Evolutionary conservation across 805 yeast species (phyloP).

Genomic region (Zygosaccharomyces kombuchaensis): DNA sequence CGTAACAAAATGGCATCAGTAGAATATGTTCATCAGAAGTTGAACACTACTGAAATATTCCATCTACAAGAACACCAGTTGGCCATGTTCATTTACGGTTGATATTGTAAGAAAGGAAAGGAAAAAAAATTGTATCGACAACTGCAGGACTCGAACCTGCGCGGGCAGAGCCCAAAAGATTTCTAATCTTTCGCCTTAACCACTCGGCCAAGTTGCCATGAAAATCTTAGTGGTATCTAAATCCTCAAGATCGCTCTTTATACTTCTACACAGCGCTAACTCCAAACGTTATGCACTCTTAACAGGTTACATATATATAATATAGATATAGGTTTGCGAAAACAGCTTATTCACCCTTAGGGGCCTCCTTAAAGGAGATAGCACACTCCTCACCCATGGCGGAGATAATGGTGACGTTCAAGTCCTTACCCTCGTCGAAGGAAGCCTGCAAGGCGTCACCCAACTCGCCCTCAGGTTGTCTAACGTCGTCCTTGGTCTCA

Average conservation of each 20-base stretch:
- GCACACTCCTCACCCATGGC: conserved; percentile 99
- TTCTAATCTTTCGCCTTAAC: conserved; percentile 63
- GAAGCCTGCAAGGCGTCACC: conserved; percentile 90
- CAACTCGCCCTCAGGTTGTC: conserved; percentile 95
- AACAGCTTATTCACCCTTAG: conserved; percentile 47
- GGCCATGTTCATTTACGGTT: too few relatives aligned
- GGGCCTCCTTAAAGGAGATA: conserved; percentile 97
- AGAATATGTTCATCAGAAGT: too few relatives aligned
- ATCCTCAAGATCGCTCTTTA: background rate
- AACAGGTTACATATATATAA: conserved; percentile 5
- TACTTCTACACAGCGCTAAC: background rate
- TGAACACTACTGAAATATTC: too few relatives aligned
- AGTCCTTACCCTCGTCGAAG: conserved; percentile 97
- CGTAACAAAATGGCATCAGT: too few relatives aligned
- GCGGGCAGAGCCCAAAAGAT: conserved; percentile 59
- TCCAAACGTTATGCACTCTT: conserved; percentile 3
- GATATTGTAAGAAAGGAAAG: background rate
- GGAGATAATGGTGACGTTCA: conserved; percentile 91
- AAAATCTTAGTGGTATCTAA: background rate
- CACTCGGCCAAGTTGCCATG: conserved; percentile 56
- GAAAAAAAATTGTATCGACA: conserved; percentile 46
- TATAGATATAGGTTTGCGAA: conserved; percentile 5
- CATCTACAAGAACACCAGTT: too few relatives aligned
- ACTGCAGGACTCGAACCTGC: conserved; percentile 72
- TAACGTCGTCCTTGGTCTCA: conserved; percentile 98